Evolutionary conservation across 768 basidiomycete genomes (phyloP).

Genomic region (Lyophyllum shimeji): DNA sequence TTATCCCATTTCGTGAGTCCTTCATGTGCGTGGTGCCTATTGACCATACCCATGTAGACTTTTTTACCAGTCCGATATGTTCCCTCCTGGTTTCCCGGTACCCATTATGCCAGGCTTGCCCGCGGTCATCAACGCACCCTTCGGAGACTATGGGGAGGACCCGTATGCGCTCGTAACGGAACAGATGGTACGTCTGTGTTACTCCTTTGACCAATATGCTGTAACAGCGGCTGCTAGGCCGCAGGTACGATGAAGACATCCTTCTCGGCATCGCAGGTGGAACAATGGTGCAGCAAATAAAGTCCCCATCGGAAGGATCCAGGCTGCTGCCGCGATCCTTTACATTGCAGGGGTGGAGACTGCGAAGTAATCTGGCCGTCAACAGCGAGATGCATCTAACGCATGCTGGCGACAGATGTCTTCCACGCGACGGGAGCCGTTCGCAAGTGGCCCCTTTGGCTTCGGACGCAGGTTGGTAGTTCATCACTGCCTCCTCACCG

Average conservation of each 20-base stretch:
- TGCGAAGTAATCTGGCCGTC: conserved; percentile 29
- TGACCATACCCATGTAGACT: not conserved
- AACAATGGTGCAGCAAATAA: not conserved
- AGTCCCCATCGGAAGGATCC: no score
- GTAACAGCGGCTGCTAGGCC: no score
- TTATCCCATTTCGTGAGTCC: conserved; percentile 26
- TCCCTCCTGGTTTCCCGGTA: conserved; percentile 34
- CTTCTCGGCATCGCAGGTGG: no score
- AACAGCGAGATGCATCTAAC: conserved; percentile 26
- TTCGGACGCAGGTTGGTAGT: conserved; percentile 30
- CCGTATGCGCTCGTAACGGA: conserved; percentile 29
- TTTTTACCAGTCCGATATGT: conserved; percentile 29
- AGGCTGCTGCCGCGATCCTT: not conserved
- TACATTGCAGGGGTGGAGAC: conserved; percentile 22
- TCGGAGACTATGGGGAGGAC: conserved; percentile 25
- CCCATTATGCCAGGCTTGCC: conserved; percentile 21
- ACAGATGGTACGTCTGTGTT: conserved; percentile 31
- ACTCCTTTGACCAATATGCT: no score
- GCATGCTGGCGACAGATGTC: no score
- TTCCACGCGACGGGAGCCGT: conserved; percentile 19
- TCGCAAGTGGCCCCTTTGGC: conserved; percentile 26
- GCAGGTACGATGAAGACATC: no score
- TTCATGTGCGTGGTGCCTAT: no score
- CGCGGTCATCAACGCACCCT: conserved; percentile 5
- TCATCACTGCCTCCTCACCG: not conserved